A percentile compares a stretch with the other conserved stretches of the same genome.
These are phyloP conservation scores for Barbarea vulgaris DNA, from an alignment of 345 rosid species.

Conservation along the genomic window DNA sequence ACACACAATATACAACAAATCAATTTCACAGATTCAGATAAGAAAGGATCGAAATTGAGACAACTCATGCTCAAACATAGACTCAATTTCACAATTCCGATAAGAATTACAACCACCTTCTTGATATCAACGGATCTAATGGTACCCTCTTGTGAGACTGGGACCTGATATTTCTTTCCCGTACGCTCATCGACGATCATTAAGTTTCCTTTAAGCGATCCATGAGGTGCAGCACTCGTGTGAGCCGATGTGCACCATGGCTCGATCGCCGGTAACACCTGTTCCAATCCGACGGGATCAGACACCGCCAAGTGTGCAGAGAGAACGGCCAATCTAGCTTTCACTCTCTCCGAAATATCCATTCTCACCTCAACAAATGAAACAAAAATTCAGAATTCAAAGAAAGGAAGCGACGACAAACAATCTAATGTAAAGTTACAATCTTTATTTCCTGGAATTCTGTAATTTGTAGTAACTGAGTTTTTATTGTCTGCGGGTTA, in stretches of 20 bases:
- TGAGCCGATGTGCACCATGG: conserved; percentile 58
- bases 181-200: conserved; percentile 79
- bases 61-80: not conserved
- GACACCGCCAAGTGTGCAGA: conserved; percentile 58
- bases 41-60: not conserved
- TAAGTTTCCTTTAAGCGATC: conserved; percentile 59
- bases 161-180: conserved; percentile 65
- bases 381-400: not conserved
- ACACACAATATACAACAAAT: too few relatives aligned
- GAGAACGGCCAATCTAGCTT: conserved; percentile 74
- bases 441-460: not conserved
- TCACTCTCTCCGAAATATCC: conserved; percentile 40
- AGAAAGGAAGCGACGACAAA: conserved; percentile 17
- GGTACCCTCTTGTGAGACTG: conserved; percentile 68
- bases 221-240: conserved; percentile 45
- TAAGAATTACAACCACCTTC: conserved; percentile 52
- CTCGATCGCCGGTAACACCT: conserved; percentile 43
- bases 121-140: conserved; percentile 78
- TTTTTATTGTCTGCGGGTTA: not conserved
- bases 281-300: conserved; percentile 20
- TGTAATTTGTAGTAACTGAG: conserved; percentile 2
- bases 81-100: not conserved
- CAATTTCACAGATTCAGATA: not conserved
- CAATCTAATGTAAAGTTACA: not conserved
- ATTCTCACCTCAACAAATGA: not conserved